phyloP scores from a whole-genome alignment of 1,139 yeast genomes.

The Candida anutae region DNA sequence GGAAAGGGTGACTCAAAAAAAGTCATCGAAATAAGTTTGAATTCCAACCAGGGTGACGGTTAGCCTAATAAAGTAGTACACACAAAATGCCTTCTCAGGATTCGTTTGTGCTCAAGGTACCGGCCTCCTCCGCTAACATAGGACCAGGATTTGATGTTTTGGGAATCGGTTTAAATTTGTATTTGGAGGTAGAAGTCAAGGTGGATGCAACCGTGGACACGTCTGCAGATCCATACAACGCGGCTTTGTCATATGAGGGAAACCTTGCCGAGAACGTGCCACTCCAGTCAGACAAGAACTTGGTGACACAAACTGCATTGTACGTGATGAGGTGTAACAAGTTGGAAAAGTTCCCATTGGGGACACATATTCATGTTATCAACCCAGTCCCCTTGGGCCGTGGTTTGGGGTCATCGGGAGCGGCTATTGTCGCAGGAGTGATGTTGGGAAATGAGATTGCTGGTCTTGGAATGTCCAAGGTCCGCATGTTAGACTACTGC shows the following conservation, averaged over 20 bases:
- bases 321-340: constrained; percentile 83
- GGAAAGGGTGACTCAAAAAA: too few relatives aligned
- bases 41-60: too few relatives aligned
- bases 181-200: constrained; percentile 58
- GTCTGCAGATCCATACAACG: constrained; percentile 58
- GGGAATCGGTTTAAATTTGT: constrained; percentile 79
- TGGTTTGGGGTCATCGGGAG: constrained; percentile 97
- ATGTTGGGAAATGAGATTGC: constrained; percentile 84
- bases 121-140: constrained; percentile 95
- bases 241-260: constrained; percentile 62
- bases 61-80: too few relatives aligned
- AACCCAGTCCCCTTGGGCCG: constrained; percentile 96
- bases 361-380: constrained; percentile 72
- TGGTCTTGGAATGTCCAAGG: constrained; percentile 60
- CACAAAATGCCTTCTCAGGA: too few relatives aligned
- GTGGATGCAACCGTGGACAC: constrained; percentile 51
- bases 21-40: too few relatives aligned
- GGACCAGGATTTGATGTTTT: constrained; percentile 98
- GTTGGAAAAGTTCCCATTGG: constrained; percentile 65
- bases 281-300: constrained; percentile 62
- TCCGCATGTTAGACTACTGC: constrained; percentile 86
- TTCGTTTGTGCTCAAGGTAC: constrained; percentile 61
- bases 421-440: constrained; percentile 98
- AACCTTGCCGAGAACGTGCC: constrained; percentile 78
- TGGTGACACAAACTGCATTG: constrained; percentile 87